Conservation (phyloP, 1,284 basidiomycete genomes). For the Ganoderma sinense region DNA sequence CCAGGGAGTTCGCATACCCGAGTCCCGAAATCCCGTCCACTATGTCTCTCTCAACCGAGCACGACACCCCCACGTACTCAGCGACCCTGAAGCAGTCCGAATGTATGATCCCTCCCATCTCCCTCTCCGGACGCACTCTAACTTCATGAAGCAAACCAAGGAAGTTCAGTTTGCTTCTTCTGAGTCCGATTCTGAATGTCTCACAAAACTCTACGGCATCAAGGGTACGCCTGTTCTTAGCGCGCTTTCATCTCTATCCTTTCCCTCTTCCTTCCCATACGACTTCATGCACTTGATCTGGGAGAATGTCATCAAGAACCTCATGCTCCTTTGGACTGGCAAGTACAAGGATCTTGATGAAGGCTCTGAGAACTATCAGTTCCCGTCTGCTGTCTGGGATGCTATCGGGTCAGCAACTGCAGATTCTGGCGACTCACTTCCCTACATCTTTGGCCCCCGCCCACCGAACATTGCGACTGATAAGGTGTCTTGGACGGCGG, state of each 20-base stretch:
- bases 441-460: slow-evolving; percentile 45
- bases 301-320: slow-evolving; percentile 49
- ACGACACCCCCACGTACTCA: slow-evolving; percentile 10
- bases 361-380: slow-evolving; percentile 40
- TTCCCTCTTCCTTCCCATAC: slow-evolving; percentile 50
- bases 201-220: slow-evolving; percentile 47
- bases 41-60: slow-evolving; percentile 46
- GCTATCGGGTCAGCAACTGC: slow-evolving; percentile 46
- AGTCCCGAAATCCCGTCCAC: slow-evolving; percentile 30
- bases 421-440: slow-evolving; percentile 42
- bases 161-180: slow-evolving; percentile 41
- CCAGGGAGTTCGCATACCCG: slow-evolving; percentile 41
- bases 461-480: slow-evolving; percentile 47
- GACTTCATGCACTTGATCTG: slow-evolving; percentile 58
- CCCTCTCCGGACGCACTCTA: slow-evolving; percentile 45
- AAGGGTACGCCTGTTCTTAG: slow-evolving; percentile 47
- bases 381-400: slow-evolving; percentile 45
- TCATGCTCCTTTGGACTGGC: slow-evolving; percentile 48
- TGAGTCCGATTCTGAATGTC: slow-evolving; percentile 30
- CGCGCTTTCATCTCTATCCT: slow-evolving; percentile 43
- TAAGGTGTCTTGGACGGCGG: slow-evolving; percentile 35
- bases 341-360: slow-evolving; percentile 46
- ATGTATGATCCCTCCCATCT: slow-evolving; percentile 45
- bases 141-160: slow-evolving; percentile 41
- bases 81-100: background rate